Percentiles rank a stretch among this genome's conserved stretches.
Evolutionary conservation across 2,329 filamentous ascomycete species (phyloP).

Genomic region (Scedosporium aurantiacum): DNA sequence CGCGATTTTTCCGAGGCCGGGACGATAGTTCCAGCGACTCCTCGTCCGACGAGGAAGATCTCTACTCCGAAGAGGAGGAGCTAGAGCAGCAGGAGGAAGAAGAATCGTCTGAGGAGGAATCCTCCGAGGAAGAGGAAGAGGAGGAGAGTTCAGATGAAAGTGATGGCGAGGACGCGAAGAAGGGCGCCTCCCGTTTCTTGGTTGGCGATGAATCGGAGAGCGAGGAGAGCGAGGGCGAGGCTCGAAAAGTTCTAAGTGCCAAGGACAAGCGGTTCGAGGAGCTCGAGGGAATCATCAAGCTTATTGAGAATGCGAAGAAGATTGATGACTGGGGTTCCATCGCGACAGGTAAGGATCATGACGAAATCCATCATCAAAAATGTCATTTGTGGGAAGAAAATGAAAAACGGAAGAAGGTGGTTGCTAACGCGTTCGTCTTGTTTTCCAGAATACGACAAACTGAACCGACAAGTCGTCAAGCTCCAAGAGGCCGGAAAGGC

Average conservation of each 20-base stretch:
- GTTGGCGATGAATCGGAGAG: slow-evolving; percentile 57
- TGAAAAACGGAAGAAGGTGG: too few relatives aligned
- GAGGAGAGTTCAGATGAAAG: slow-evolving; percentile 35
- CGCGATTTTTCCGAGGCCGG: slow-evolving; percentile 92
- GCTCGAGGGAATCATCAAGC: slow-evolving; percentile 75
- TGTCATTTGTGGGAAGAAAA: too few relatives aligned
- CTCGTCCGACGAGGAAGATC: slow-evolving; percentile 92
- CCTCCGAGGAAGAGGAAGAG: slow-evolving; percentile 39
- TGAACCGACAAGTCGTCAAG: slow-evolving; percentile 77
- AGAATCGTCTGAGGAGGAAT: slow-evolving; percentile 36
- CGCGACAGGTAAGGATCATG: slow-evolving; percentile 56
- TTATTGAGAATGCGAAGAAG: slow-evolving; percentile 94
- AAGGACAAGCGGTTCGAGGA: slow-evolving; percentile 97
- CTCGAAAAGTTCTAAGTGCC: slow-evolving; percentile 83
- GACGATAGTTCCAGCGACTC: slow-evolving; percentile 90
- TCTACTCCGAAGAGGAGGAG: slow-evolving; percentile 72
- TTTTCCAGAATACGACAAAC: slow-evolving; percentile 75
- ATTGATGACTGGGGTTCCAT: slow-evolving; percentile 97
- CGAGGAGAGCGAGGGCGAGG: slow-evolving; percentile 80
- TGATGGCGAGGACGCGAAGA: slow-evolving; percentile 41
- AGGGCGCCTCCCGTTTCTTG: slow-evolving; percentile 76
- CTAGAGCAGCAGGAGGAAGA: slow-evolving; percentile 39
- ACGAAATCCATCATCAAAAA: neutral
- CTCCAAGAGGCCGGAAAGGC: slow-evolving; percentile 64
- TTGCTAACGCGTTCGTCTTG: neutral